These are phyloP conservation scores for Cystofilobasidium ferigula DNA, from an alignment of 768 basidiomycete species.

Conservation along the genomic window DNA sequence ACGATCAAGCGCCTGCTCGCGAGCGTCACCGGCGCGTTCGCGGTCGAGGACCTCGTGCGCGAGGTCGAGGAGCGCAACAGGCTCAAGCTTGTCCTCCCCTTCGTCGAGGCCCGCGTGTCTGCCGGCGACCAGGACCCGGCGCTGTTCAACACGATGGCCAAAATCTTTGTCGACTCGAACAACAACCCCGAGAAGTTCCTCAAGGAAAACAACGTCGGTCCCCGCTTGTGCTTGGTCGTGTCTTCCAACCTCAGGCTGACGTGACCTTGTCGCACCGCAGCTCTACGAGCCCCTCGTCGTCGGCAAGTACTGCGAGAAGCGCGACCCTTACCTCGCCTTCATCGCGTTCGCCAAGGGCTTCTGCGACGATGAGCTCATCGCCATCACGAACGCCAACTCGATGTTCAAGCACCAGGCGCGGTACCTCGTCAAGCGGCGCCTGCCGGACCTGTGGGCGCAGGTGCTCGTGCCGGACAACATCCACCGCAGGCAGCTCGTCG, in stretches of 20 bases:
- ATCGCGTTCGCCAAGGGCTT: slow-evolving; percentile 99
- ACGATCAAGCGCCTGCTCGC: slow-evolving; percentile 90
- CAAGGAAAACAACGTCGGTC: slow-evolving; percentile 90
- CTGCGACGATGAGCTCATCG: slow-evolving; percentile 93
- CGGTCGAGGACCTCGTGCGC: slow-evolving; percentile 91
- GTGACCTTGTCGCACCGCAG: slow-evolving; percentile 39
- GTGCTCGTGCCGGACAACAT: slow-evolving; percentile 81
- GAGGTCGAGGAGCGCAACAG: slow-evolving; percentile 95
- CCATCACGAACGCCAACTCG: slow-evolving; percentile 94
- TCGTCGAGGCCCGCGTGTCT: slow-evolving; percentile 87
- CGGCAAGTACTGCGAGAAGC: slow-evolving; percentile 97
- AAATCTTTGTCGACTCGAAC: slow-evolving; percentile 98
- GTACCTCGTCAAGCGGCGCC: slow-evolving; percentile 91
- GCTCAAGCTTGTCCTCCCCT: slow-evolving; percentile 90
- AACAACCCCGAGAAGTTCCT: slow-evolving; percentile 95
- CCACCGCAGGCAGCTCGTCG: slow-evolving; percentile 84
- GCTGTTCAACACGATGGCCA: slow-evolving; percentile 92
- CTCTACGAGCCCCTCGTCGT: slow-evolving; percentile 93
- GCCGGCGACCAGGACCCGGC: slow-evolving; percentile 88
- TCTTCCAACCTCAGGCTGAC: not conserved
- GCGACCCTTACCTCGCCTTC: slow-evolving; percentile 95
- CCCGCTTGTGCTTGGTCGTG: not conserved
- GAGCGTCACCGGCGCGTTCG: slow-evolving; percentile 92
- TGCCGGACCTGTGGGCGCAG: slow-evolving; percentile 90
- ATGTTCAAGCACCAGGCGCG: slow-evolving; percentile 99